Evolutionary conservation across 1,139 yeast genomes (phyloP), one percentile per base, ranked within the genome.

Genomic region (Candida sp.): DNA sequence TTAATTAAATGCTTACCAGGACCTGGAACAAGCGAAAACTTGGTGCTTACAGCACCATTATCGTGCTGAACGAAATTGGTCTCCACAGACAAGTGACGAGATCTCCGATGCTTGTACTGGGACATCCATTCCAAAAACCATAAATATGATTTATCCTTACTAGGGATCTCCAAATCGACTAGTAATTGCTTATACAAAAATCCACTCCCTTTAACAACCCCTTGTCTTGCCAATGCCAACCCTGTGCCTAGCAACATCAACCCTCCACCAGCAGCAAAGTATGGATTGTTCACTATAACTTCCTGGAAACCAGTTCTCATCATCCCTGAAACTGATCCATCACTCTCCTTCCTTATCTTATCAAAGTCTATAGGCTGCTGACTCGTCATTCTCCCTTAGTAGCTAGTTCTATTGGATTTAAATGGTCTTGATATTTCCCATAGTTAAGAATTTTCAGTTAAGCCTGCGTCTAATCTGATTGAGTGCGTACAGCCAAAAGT

Each of bases 41-140:
- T 87, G 7, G 99, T 90, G 15, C 85, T 75, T 2, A 90, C 89
- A 3, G 96, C 80, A 0, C 99, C 99, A 60, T 91, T 91, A 54
- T 90, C 96, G 64, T 91, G 98, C 61, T 91, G 97, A 32, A 84
- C 72, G 63, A 77, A 90, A 50, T 79, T 81, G 4, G 99, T 93
- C 55, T 90, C 96, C 12, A 93, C 98, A 40, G 96, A 83, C 44
- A 93, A 67, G 63, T 95, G 97, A 53, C 97, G 76, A 15, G 95
- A 84, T 30, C 79, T 70, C 43, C 96, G 68, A 45, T 81, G 72
- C 53, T 83, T 84, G 58, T 88, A 81, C 53, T 81, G 82, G 0
- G 97, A 80, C 97, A 93, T 91, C 99, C 99, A 93, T 53, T 89
- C 95, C 43, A 93, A 70, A 57, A 93, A 91, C 98, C 99, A 95